Conservation (phyloP, 176 grass and related monocot genomes). For the Cymbopogon citratus region DNA sequence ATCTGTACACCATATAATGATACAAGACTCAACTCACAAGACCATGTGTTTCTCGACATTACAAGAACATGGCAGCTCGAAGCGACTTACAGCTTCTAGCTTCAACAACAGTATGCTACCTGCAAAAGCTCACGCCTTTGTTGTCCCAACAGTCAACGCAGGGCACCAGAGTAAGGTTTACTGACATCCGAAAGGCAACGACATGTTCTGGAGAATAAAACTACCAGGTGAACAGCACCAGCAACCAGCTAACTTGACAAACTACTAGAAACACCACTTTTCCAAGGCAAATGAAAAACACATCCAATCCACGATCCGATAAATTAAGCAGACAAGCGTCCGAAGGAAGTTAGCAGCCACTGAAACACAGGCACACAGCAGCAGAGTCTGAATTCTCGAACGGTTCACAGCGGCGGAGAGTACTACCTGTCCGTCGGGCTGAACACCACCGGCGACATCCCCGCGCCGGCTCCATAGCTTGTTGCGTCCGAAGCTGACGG, state of each 20-base stretch:
- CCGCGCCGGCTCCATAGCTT: conserved; percentile 17
- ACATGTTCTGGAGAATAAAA: neutral
- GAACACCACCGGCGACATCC: conserved; percentile 40
- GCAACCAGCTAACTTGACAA: neutral
- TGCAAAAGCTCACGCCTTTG: neutral
- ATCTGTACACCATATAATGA: neutral
- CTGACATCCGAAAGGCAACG: neutral
- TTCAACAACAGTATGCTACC: neutral
- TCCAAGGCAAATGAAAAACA: neutral
- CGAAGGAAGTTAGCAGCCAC: neutral
- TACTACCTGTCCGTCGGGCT: conserved; percentile 58
- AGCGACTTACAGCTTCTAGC: neutral
- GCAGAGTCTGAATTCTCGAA: neutral
- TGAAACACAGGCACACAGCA: neutral
- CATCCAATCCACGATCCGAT: neutral
- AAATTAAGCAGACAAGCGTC: neutral
- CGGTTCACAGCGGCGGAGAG: conserved; percentile 8
- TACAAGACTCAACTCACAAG: neutral
- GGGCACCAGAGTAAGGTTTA: neutral
- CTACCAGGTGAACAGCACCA: neutral
- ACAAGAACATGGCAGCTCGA: neutral
- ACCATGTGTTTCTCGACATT: neutral
- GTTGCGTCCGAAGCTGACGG: conserved; percentile 34
- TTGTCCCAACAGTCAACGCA: neutral
- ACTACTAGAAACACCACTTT: neutral